phyloP scores from a whole-genome alignment of 2,329 filamentous ascomycete species.

The Fusarium siculi region DNA sequence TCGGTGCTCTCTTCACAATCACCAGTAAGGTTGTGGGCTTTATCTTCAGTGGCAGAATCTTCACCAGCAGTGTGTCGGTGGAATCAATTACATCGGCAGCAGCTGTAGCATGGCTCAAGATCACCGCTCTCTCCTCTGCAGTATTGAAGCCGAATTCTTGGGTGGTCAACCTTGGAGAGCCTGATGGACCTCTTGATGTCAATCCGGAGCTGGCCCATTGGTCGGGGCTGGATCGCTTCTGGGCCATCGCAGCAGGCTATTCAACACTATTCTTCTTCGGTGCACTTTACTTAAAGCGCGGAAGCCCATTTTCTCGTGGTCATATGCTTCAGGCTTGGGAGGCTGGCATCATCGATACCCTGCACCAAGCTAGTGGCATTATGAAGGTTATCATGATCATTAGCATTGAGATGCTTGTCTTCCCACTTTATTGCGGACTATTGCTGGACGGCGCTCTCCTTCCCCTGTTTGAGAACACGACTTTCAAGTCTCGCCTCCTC shows the following conservation, averaged over 20 bases:
- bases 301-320: conserved; percentile 72
- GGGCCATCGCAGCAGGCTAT: conserved; percentile 85
- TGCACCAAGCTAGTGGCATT: conserved; percentile 94
- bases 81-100: conserved; percentile 16
- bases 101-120: conserved; percentile 28
- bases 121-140: conserved; percentile 32
- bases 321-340: conserved; percentile 73
- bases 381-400: conserved; percentile 99
- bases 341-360: conserved; percentile 79
- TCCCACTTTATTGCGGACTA: conserved; percentile 94
- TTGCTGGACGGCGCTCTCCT: conserved; percentile 89
- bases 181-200: conserved; percentile 52
- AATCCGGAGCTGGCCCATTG: conserved; percentile 73
- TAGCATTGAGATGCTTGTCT: conserved; percentile 98
- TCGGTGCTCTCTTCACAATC: conserved; percentile 54
- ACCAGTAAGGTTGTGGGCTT: conserved; percentile 55
- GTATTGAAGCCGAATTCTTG: conserved; percentile 63
- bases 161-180: conserved; percentile 66
- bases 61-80: conserved; percentile 25
- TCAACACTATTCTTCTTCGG: conserved; percentile 78
- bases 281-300: conserved; percentile 81
- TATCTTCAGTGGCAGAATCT: conserved; percentile 57
- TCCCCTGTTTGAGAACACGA: conserved; percentile 86
- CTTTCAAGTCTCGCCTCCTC: conserved; percentile 77
- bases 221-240: conserved; percentile 71